A percentile compares a stretch with the other conserved stretches of the same genome.
Evolutionary conservation across 2,329 filamentous ascomycete species (phyloP).

Genomic region (Hypoxylon sp.): DNA sequence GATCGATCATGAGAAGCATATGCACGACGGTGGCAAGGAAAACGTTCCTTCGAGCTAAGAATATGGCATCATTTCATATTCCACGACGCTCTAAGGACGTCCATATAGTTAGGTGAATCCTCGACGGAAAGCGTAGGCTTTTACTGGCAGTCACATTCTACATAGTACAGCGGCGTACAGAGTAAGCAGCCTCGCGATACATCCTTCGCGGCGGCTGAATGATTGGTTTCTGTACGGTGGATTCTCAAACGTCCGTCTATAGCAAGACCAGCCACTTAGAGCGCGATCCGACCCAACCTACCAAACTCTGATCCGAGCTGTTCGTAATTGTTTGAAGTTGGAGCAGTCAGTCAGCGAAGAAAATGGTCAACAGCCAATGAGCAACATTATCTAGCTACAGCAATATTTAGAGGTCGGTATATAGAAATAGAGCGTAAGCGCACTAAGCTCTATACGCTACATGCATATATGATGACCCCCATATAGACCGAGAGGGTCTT

Average conservation of each 20-base stretch:
- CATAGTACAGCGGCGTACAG: slow-evolving; percentile 13
- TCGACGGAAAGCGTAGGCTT: not conserved
- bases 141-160: slow-evolving; percentile 5
- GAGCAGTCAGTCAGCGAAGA: slow-evolving; percentile 28
- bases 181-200: slow-evolving; percentile 39
- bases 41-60: slow-evolving; percentile 15
- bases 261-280: slow-evolving; percentile 25
- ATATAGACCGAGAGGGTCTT: slow-evolving; percentile 29
- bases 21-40: slow-evolving; percentile 7
- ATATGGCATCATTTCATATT: slow-evolving; percentile 25
- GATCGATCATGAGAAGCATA: slow-evolving; percentile 15
- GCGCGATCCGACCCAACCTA: slow-evolving; percentile 34
- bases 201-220: slow-evolving; percentile 15
- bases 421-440: slow-evolving; percentile 40
- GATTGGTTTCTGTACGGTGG: slow-evolving; percentile 28
- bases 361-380: slow-evolving; percentile 24
- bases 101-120: not conserved
- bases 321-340: slow-evolving; percentile 19
- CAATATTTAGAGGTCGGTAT: slow-evolving; percentile 31
- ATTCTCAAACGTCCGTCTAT: slow-evolving; percentile 5
- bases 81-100: slow-evolving; percentile 2
- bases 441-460: slow-evolving; percentile 27
- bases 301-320: slow-evolving; percentile 15
- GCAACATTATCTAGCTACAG: slow-evolving; percentile 12
- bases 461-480: slow-evolving; percentile 34